Percentiles rank a stretch among this genome's conserved stretches.
Conservation (phyloP, 371 early-diverging fungal genomes). For the Lichtheimia ornata region DNA sequence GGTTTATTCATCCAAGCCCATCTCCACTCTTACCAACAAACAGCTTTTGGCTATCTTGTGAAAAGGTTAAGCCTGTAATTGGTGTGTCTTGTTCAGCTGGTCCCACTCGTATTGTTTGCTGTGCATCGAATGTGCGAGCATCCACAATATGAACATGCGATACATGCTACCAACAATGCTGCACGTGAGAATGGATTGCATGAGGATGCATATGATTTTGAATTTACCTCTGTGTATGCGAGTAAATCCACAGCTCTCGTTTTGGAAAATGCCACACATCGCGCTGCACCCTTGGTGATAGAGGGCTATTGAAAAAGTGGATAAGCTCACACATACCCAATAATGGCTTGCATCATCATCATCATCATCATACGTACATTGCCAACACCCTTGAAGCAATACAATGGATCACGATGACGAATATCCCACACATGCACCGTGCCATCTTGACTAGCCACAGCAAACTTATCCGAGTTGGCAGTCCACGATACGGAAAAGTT, state of each 20-base stretch:
- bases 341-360: neutral
- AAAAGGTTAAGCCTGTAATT: slow-evolving; percentile 78
- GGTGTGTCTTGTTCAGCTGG: slow-evolving; percentile 66
- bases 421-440: slow-evolving; percentile 77
- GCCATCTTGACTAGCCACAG: slow-evolving; percentile 86
- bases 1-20: neutral
- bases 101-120: slow-evolving; percentile 66
- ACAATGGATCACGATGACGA: slow-evolving; percentile 34
- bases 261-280: slow-evolving; percentile 85
- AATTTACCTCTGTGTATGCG: slow-evolving; percentile 73
- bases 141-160: slow-evolving; percentile 85
- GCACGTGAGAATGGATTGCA: too few relatives aligned
- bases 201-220: too few relatives aligned
- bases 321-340: too few relatives aligned
- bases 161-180: slow-evolving; percentile 56
- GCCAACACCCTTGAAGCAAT: slow-evolving; percentile 41
- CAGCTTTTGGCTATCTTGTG: slow-evolving; percentile 73
- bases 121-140: slow-evolving; percentile 78
- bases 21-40: slow-evolving; percentile 72
- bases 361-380: slow-evolving; percentile 3
- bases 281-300: slow-evolving; percentile 78
- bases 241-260: slow-evolving; percentile 81
- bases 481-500: slow-evolving; percentile 72
- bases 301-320: slow-evolving; percentile 28
- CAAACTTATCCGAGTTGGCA: slow-evolving; percentile 68